phyloP scores from a whole-genome alignment of 2,329 filamentous ascomycete genomes.

The Fusarium subglutinans region DNA sequence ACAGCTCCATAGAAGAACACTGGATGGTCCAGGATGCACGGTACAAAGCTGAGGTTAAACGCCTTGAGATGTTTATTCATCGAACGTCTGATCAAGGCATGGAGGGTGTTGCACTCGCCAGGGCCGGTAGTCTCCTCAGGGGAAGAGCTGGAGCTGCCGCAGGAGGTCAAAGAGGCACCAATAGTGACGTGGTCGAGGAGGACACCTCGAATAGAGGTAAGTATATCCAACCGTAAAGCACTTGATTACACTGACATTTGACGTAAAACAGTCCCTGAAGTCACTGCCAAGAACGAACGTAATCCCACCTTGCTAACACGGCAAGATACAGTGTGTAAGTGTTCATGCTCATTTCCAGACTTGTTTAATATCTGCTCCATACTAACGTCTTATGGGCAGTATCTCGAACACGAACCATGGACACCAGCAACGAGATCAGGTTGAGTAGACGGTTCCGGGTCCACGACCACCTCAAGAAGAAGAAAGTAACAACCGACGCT shows the following conservation, averaged over 20 bases:
- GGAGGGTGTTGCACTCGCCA: conserved; percentile 55
- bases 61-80: conserved; percentile 46
- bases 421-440: conserved; percentile 45
- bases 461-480: conserved; percentile 10
- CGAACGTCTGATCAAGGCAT: conserved; percentile 54
- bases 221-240: neutral
- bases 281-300: neutral
- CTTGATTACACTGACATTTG: neutral
- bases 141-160: neutral
- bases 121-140: conserved; percentile 52
- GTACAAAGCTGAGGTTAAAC: conserved; percentile 46
- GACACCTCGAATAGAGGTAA: neutral
- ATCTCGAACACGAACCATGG: conserved; percentile 30
- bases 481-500: neutral
- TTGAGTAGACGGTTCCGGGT: conserved; percentile 41
- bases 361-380: neutral
- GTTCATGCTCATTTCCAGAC: neutral
- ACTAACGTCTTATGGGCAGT: conserved; percentile 22
- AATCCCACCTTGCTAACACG: neutral
- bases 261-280: neutral
- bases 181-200: neutral
- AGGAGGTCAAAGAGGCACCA: neutral
- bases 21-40: conserved; percentile 38
- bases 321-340: conserved; percentile 30
- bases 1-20: conserved; percentile 33